Base-by-base conservation (phyloP, 2,329 filamentous ascomycete species). In the Cladosporium sphaerospermum region DNA sequence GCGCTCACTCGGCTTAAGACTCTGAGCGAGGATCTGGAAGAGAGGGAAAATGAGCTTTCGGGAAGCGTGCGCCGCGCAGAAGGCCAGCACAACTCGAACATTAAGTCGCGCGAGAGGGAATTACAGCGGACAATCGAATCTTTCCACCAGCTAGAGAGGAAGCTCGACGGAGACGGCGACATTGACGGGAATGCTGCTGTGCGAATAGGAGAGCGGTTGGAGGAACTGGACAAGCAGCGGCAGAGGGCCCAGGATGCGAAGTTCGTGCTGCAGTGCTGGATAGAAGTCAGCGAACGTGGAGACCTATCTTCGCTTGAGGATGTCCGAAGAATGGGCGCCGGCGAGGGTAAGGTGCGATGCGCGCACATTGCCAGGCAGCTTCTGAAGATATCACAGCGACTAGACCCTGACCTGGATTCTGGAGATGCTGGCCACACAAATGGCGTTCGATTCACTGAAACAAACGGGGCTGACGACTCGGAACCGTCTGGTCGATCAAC, bases 251-350 rank as follows among this genome's bases (percentile, higher is more conserved):
- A 93, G 68, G 93, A 99, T 74, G 91, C 93, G 56, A 92, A 88
- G 67, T 97, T 97, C 68, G 73, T 99, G 55, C 90, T 99, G 59
- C 88, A 95, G 67, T 99, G 93, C 74, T 99, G 93, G 92, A 83
- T 89, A 39, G 92, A 97, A 65, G 89, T 99, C 62, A 91, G 86
- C 70, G 91, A 96, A 64, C 85, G 86, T 8, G 93, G 93, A 3
- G 84, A 93, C 61, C 78, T 97, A 53, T 86, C 87, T 8, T 84
- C 86, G n/a, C 73, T 99, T 45, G 89, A 97, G 69, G 90, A 95
- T 58, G 85, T 97, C 55, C 82, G 92, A 64, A 81, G 88, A 59
- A 86, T 90, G 60, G 89, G 89, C 1, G 86, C 86, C 23, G 87
- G 88, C 9, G 91, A 96, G 62, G 91, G 92, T 68, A 97, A 96